Conservation (phyloP, 371 early-diverging fungal species). For the Actinomucor elegans region DNA sequence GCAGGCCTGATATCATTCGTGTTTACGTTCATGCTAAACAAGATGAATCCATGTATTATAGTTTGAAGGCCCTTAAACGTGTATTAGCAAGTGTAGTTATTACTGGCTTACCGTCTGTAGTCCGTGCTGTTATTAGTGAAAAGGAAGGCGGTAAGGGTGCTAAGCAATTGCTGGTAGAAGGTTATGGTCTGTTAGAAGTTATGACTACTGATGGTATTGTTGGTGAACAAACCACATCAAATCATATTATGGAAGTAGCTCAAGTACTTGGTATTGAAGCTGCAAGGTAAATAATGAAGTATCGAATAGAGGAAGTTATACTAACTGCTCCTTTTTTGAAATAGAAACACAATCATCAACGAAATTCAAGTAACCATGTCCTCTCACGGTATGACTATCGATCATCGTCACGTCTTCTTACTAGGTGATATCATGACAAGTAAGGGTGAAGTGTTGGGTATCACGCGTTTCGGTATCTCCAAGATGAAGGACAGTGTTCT, state of each 20-base stretch:
- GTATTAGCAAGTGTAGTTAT: conserved; percentile 81
- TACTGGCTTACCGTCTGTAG: conserved; percentile 85
- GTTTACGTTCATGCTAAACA: conserved; percentile 72
- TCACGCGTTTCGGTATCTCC: conserved; percentile 99
- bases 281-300: conserved; percentile 54
- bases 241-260: conserved; percentile 94
- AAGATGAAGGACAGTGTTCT: conserved; percentile 99
- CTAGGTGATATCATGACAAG: conserved; percentile 99
- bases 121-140: conserved; percentile 87
- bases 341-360: conserved; percentile 73
- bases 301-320: not conserved
- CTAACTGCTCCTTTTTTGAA: not conserved
- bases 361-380: conserved; percentile 90
- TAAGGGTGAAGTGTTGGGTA: conserved; percentile 98
- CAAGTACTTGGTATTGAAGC: conserved; percentile 88
- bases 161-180: conserved; percentile 88
- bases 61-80: conserved; percentile 84
- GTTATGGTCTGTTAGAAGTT: conserved; percentile 90
- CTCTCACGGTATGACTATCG: conserved; percentile 95
- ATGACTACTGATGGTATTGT: conserved; percentile 90
- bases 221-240: conserved; percentile 81
- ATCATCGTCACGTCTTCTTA: conserved; percentile 97
- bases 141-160: conserved; percentile 58
- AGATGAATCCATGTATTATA: conserved; percentile 68
- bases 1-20: conserved; percentile 72